Conservation (phyloP, 148 eudicot genomes). For the Amaranthus cruentus region DNA sequence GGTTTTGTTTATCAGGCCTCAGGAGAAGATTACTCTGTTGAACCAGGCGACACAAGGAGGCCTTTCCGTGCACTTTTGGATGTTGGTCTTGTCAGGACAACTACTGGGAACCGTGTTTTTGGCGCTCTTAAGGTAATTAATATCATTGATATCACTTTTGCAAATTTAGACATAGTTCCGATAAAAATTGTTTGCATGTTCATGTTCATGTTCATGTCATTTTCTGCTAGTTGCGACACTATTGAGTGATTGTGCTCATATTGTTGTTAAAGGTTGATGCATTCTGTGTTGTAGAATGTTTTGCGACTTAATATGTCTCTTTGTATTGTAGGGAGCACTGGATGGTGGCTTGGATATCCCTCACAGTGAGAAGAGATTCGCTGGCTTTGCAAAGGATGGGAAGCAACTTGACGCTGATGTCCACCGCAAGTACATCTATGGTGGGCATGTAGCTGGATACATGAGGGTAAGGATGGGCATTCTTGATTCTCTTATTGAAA, state of each 20-base stretch:
- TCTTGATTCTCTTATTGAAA: not conserved
- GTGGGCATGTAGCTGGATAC: constrained; percentile 75
- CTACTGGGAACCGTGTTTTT: constrained; percentile 84
- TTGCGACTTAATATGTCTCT: not conserved
- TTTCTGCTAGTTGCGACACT: too few species aligned
- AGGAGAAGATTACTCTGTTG: constrained; percentile 84
- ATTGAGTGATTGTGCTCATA: too few species aligned
- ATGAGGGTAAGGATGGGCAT: constrained; percentile 42
- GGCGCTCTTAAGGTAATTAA: constrained; percentile 75
- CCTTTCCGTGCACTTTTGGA: constrained; percentile 88
- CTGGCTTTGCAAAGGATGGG: constrained; percentile 62
- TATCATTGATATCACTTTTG: too few species aligned
- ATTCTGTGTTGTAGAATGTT: not conserved
- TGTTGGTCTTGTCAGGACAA: constrained; percentile 78
- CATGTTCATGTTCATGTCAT: too few species aligned
- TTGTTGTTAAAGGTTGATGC: not conserved
- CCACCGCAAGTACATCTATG: constrained; percentile 73
- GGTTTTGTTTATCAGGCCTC: constrained; percentile 42
- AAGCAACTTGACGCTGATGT: constrained; percentile 70
- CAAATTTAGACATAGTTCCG: too few species aligned
- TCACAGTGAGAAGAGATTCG: constrained; percentile 80
- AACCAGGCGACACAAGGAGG: constrained; percentile 70
- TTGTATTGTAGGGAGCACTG: constrained; percentile 54
- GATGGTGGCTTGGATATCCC: constrained; percentile 88
- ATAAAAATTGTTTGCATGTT: too few species aligned